Evolutionary conservation across 805 yeast genomes (phyloP), one percentile per base, ranked within the genome.

Genomic region (Saccharomyces mikatae): DNA sequence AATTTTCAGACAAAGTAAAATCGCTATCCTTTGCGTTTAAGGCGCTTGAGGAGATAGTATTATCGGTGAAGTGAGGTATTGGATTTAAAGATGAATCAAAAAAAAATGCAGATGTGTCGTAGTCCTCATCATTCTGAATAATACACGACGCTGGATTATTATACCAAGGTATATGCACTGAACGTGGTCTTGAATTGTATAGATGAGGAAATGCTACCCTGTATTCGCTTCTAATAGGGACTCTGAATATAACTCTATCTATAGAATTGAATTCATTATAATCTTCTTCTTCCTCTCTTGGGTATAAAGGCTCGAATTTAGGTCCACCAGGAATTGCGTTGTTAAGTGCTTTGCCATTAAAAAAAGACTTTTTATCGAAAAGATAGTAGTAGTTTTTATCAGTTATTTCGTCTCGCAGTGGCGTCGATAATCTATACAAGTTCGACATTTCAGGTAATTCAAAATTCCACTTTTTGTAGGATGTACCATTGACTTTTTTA

Each of bases 301-400:
- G 82, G 71, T 77, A 82, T 14, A 91, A 71, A 0, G 96, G 96
- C 71, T 91, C 98, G 70, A 90, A 94, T 66, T 86, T 88, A 11
- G 99, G 98, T 0, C 99, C 99, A 11, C 96, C 96, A 0, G 97
- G 97, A 32, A 94, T 76, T 1, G 96, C 86, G 48, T 84, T 78
- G 63, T 91, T 89, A 51, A 94, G 76, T 8, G 96, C 92, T 65
- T 94, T 94, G 0, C 98, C 96, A 0, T 97, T 91, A 68, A 86
- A 81, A 60, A 94, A 88, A 0, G 97, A 77, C 53, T 85, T 77
- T 54, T 81, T 82, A 62, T 91, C 90, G 67, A 91, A 92, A 44
- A 90, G 71, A 62, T 87, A 86, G 56, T 71, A 78, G 62, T 80
- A 80, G 63, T 87, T 86, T 17, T 80, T 74, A 66, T 84, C 86